phyloP scores from a whole-genome alignment of 2,329 filamentous ascomycete genomes.

The Corynespora cassiicola region DNA sequence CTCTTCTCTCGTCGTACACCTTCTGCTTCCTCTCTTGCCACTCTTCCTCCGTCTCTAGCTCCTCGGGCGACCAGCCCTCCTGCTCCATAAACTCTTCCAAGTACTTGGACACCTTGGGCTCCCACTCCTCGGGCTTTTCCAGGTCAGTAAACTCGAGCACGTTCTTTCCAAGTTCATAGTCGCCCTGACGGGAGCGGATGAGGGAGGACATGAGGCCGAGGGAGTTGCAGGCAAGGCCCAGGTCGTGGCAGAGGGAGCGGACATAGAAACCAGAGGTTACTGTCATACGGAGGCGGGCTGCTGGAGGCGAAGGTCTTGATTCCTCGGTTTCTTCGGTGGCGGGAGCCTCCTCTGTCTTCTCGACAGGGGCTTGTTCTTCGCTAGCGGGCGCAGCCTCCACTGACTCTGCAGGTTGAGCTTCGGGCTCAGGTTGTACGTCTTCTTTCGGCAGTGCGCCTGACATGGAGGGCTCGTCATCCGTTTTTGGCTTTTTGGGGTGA shows the following conservation, averaged over 20 bases:
- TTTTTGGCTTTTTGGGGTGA: conserved; percentile 30
- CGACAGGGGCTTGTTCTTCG: conserved; percentile 4
- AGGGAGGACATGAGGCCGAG: conserved; percentile 87
- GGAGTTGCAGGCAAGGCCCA: conserved; percentile 82
- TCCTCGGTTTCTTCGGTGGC: neutral
- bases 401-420: neutral
- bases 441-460: conserved; percentile 36
- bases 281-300: conserved; percentile 84
- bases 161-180: conserved; percentile 77
- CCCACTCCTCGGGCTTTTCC: conserved; percentile 80
- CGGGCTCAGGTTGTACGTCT: conserved; percentile 1
- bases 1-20: conserved; percentile 32
- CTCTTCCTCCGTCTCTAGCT: conserved; percentile 34
- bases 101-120: conserved; percentile 70
- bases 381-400: neutral
- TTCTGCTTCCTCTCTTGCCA: conserved; percentile 52
- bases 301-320: conserved; percentile 58
- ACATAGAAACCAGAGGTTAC: conserved; percentile 98
- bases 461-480: conserved; percentile 38
- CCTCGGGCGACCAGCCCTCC: conserved; percentile 41
- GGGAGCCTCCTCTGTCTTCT: conserved; percentile 8
- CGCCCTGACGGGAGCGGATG: conserved; percentile 78
- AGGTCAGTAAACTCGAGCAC: conserved; percentile 82
- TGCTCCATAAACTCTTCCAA: conserved; percentile 60
- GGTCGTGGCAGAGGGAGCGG: conserved; percentile 88